phyloP scores from a whole-genome alignment of 108 stramenopile genomes.

The Fragilaria radians region DNA sequence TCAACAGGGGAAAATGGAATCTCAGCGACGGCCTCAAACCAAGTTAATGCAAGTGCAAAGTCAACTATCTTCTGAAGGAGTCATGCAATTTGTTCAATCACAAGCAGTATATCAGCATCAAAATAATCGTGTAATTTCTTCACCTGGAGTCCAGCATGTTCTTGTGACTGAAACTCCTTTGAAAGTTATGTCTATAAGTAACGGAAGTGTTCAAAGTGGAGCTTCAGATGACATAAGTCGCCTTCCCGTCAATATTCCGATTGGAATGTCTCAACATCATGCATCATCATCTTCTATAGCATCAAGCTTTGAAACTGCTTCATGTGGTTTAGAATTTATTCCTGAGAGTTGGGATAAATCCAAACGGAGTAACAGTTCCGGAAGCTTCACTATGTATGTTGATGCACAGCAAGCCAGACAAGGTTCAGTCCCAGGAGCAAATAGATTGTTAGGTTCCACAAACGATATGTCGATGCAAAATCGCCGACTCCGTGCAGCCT shows the following conservation, averaged over 20 bases:
- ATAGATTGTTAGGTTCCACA: background rate
- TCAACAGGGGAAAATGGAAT: constrained; percentile 8
- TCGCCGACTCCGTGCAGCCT: constrained; percentile 16
- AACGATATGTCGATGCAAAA: background rate
- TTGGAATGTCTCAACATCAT: constrained; percentile 3
- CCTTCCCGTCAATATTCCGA: background rate
- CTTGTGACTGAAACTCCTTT: background rate
- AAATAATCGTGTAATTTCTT: background rate
- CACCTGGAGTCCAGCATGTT: background rate
- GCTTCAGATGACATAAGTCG: background rate
- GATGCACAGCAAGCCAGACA: background rate
- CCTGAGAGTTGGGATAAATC: constrained; percentile 22
- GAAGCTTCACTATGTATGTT: constrained; percentile 5
- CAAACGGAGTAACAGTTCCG: constrained; percentile 11
- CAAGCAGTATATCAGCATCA: background rate
- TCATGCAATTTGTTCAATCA: background rate
- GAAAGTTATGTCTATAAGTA: background rate
- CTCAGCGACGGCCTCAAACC: constrained; percentile 10
- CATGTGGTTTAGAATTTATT: constrained; percentile 19
- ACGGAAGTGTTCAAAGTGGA: background rate
- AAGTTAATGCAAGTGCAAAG: background rate
- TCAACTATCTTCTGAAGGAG: background rate
- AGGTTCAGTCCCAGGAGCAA: constrained; percentile 2
- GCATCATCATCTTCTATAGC: constrained; percentile 49
- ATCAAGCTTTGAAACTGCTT: constrained; percentile 46